Conservation (phyloP, 2,329 filamentous ascomycete species). For the Diplodia mutila region DNA sequence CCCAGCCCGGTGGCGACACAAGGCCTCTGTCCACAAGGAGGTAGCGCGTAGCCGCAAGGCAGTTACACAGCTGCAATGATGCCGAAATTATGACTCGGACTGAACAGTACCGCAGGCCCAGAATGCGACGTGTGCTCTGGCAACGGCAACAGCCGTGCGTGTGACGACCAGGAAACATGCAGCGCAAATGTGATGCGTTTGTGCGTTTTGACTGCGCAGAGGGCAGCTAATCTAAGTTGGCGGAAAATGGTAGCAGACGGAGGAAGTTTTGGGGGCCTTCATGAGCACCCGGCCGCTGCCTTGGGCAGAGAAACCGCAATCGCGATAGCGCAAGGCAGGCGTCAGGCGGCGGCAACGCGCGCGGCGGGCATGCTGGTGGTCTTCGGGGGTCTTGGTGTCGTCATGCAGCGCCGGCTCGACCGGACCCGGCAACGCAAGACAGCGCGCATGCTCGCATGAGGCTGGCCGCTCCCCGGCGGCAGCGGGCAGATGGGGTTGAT, state of each 20-base stretch:
- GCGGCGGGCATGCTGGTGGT: neutral
- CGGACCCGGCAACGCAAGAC: neutral
- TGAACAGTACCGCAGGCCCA: neutral
- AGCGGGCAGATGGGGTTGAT: slow-evolving; percentile 1
- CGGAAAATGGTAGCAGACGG: neutral
- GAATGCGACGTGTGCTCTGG: slow-evolving; percentile 14
- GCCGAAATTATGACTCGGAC: neutral
- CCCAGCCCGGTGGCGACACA: neutral
- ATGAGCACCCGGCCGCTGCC: slow-evolving; percentile 48
- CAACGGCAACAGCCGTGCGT: neutral
- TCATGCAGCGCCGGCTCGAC: slow-evolving; percentile 8
- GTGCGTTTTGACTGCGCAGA: neutral
- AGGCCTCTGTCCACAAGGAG: neutral
- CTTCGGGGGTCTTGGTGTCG: slow-evolving; percentile 19
- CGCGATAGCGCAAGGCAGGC: neutral
- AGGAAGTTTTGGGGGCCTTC: slow-evolving; percentile 30
- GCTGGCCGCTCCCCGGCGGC: neutral
- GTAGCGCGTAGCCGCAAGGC: neutral
- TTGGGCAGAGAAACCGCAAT: neutral
- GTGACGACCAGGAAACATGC: neutral
- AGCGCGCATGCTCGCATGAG: neutral
- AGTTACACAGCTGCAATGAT: neutral
- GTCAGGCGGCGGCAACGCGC: neutral
- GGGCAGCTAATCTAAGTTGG: neutral
- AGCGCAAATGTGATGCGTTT: neutral